Evolutionary conservation across 106 monocot species (phyloP), one percentile per base, ranked within the genome.

Genomic region (Platanthera zijinensis): DNA sequence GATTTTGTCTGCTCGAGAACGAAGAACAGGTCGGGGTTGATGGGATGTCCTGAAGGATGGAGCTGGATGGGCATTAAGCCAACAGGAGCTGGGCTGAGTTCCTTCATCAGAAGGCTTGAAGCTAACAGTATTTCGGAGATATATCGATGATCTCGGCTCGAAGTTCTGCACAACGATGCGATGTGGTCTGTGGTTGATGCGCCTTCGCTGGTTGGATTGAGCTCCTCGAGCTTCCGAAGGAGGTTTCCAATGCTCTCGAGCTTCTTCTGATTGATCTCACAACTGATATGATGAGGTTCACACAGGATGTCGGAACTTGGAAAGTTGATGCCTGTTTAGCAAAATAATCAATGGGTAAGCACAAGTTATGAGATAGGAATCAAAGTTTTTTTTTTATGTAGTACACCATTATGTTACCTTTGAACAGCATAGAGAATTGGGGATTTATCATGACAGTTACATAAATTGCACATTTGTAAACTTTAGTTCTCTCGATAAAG

Each of bases 1-100:
- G 77, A 22, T 71, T 83, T 82, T 22, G 71, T 83, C 79, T 83
- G 87, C 74, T 90, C 90, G 5, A 90, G 83, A 30, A 90, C 82
- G 5, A 83, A 81, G 81, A 90, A 90, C 66, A 90, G 75, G 51
- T 90, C 87, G 0, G 87, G 85, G 82, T 84, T 91, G 74, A 91
- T 82, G 10, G 85, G 85, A 17, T 75, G 70, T 46, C 74, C 82
- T 21, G 87, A 84, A 39, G 78, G 73, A 72, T 87, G 83, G 67
- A 80, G 75, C 57, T 82, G 83, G 39, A 84, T 64, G 10, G 83
- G 78, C 52, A 17, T 71, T 15, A 78, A 57, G 22, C 17, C 62
- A 13, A 13, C 17, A n/a, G 57, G 49, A 7, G 22, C 47, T 2
- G 51, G 10, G 17, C 28, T 73, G 15, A 71, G 72, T 45, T 90